Percentiles rank a stretch among this genome's conserved stretches.
These are phyloP conservation scores for Rhynchospora breviuscula DNA, from an alignment of 176 grass and related monocot genomes.

Conservation along the genomic window DNA sequence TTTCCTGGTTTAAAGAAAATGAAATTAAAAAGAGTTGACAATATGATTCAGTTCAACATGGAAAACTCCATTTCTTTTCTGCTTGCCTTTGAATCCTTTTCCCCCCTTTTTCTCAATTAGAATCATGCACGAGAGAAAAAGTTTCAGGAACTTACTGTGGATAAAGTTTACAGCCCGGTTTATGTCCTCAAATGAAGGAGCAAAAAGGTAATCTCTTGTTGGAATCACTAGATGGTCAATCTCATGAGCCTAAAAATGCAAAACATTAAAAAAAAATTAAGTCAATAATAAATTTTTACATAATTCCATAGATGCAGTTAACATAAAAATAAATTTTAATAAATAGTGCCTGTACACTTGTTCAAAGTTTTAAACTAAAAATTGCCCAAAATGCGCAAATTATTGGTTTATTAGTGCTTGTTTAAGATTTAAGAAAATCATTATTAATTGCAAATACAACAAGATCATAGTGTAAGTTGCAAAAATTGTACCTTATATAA, in stretches of 20 bases:
- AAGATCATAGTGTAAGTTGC: background rate
- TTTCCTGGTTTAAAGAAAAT: conserved; percentile 49
- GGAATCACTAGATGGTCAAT: conserved; percentile 93
- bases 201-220: conserved; percentile 91
- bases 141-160: conserved; percentile 53
- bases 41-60: background rate
- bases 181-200: conserved; percentile 70
- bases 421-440: conserved; percentile 1
- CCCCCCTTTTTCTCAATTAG: background rate
- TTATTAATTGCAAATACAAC: background rate
- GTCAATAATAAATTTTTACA: background rate
- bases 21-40: background rate
- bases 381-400: background rate
- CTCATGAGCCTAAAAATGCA: conserved; percentile 46
- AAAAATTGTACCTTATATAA: conserved; percentile 64
- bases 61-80: background rate
- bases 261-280: background rate
- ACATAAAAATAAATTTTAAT: background rate
- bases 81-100: background rate
- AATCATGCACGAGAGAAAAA: background rate
- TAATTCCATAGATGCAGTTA: background rate
- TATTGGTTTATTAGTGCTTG: background rate
- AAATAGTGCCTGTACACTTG: background rate
- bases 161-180: conserved; percentile 85
- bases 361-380: background rate